Evolutionary conservation across 2,329 filamentous ascomycete genomes (phyloP), one percentile per base, ranked within the genome.

Genomic region (Tolypocladium album): DNA sequence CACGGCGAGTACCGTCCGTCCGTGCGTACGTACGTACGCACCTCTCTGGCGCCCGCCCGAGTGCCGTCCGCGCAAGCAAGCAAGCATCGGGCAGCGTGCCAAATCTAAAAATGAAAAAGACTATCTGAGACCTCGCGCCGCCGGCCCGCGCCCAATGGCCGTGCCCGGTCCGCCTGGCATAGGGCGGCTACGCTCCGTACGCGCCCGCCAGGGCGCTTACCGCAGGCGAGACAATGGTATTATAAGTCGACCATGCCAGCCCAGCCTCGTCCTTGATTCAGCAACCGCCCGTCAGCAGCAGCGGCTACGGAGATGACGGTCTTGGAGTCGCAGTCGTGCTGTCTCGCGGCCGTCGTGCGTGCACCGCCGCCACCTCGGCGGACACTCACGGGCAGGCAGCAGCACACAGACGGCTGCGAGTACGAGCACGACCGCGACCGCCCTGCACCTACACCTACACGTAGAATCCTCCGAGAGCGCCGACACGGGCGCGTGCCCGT

Each of bases 221-320:
- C 53, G 31, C 20, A 55, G 36, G 15, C 45, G 22, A 47, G 40
- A 43, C 40, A 40, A 6, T 7, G n/a, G 22, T 17, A 45, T 22
- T 24, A 27, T 47, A 47, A 47, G 45, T 56, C 39, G 42, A 2
- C 8, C 40, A 9, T 1, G 34, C 38, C 53, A 36, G 34, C 34
- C 52, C 52, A 55, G 34, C 27, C 52, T 56, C 53, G 53, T 36
- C 38, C 15, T 45, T 45, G 42, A 2, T 24, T 53, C 56, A 20
- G 12, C 47, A 34, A 17, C 27, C 47, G 47, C 47, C 47, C 27
- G 47, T 53, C 47, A 27, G 47, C 34, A 36, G 34, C 58, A 58
- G 67, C 67, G 67, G 65, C 60, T 69, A 67, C 60, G 59, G 64
- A 68, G 58, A 69, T 69, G 45, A 50, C 22, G 6, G 45, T 47